Percentiles rank a stretch among this genome's conserved stretches.
phyloP scores from a whole-genome alignment of 768 basidiomycete species.

The Boletales sp. region DNA sequence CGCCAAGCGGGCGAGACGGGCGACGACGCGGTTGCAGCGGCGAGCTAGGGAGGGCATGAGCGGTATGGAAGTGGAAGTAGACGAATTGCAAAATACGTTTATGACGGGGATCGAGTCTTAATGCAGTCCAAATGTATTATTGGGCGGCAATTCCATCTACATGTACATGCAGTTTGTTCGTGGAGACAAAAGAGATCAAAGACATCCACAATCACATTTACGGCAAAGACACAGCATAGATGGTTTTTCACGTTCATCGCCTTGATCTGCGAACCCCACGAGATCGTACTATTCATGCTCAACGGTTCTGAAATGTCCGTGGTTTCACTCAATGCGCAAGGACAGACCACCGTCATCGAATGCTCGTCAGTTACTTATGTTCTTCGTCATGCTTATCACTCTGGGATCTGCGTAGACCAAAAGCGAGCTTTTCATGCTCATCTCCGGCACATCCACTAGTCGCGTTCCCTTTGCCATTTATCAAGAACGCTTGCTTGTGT shows the following conservation, averaged over 20 bases:
- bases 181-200: too few relatives aligned
- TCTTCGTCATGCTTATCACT: neutral
- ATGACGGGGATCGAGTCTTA: constrained; percentile 19
- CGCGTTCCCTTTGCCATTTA: neutral
- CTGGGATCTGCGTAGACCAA: constrained; percentile 10
- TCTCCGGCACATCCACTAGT: neutral
- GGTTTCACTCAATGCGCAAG: neutral
- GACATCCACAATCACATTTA: too few relatives aligned
- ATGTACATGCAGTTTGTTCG: too few relatives aligned
- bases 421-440: neutral
- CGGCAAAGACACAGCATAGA: too few relatives aligned
- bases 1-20: constrained; percentile 58
- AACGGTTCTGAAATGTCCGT: too few relatives aligned
- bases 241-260: too few relatives aligned
- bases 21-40: constrained; percentile 32
- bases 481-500: constrained; percentile 6
- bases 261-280: too few relatives aligned
- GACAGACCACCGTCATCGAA: neutral
- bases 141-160: too few relatives aligned
- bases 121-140: neutral
- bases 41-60: constrained; percentile 5
- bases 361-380: neutral
- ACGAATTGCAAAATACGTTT: constrained; percentile 20
- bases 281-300: too few relatives aligned
- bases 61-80: constrained; percentile 30